Evolutionary conservation across 2,329 filamentous ascomycete species (phyloP).

Genomic region (Nannizziopsis barbatae): DNA sequence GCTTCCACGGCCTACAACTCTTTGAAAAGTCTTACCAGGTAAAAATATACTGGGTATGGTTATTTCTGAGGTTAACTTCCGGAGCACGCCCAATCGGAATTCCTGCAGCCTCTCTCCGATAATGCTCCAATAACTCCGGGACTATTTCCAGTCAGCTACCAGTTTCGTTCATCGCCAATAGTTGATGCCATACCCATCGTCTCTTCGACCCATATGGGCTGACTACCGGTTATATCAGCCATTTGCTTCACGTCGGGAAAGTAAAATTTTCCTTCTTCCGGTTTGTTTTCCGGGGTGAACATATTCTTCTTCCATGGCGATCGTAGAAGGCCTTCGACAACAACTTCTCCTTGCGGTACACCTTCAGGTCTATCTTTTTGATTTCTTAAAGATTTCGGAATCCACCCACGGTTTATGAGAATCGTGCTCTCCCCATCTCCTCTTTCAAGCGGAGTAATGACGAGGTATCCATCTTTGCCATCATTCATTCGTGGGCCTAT

Average conservation of each 20-base stretch:
- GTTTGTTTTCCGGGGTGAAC: conserved; percentile 86
- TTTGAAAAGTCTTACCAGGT: conserved; percentile 61
- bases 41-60: conserved; percentile 96
- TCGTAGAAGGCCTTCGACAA: conserved; percentile 70
- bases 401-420: conserved; percentile 85
- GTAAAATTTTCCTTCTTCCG: conserved; percentile 76
- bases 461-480: conserved; percentile 79
- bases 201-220: conserved; percentile 88
- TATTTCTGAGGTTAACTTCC: conserved; percentile 89
- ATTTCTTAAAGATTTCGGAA: conserved; percentile 59
- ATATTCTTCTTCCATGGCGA: conserved; percentile 95
- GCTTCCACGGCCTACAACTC: too few relatives aligned
- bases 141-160: conserved; percentile 38
- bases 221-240: conserved; percentile 68
- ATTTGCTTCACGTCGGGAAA: conserved; percentile 91
- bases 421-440: conserved; percentile 53
- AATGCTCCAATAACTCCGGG: conserved; percentile 64
- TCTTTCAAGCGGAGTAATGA: conserved; percentile 81
- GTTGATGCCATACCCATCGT: conserved; percentile 60
- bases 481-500: conserved; percentile 83
- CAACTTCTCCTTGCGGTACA: conserved; percentile 59
- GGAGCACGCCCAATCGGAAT: conserved; percentile 80
- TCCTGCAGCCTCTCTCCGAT: conserved; percentile 66
- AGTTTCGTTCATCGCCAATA: background rate
- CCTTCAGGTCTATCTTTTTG: conserved; percentile 54